Evolutionary conservation across 2,329 filamentous ascomycete genomes (phyloP).

Genomic region (Diaporthe amygdali): DNA sequence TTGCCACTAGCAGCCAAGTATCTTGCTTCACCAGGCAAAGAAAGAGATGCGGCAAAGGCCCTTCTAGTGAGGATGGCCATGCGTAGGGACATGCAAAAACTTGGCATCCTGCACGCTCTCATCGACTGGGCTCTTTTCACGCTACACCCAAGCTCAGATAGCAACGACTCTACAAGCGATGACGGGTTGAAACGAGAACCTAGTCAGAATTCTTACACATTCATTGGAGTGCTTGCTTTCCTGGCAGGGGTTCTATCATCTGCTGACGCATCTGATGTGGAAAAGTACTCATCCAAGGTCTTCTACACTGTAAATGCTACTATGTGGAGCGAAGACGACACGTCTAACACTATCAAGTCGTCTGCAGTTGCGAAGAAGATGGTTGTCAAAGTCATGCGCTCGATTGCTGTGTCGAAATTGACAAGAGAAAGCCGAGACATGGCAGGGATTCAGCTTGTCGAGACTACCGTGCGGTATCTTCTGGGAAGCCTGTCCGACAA

Average conservation of each 20-base stretch:
- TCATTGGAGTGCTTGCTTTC: conserved; percentile 80
- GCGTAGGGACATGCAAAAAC: conserved; percentile 83
- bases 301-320: conserved; percentile 65
- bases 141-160: conserved; percentile 52
- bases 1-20: conserved; percentile 75
- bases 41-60: conserved; percentile 84
- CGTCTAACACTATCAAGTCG: conserved; percentile 62
- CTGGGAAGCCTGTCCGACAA: conserved; percentile 81
- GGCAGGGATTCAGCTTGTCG: conserved; percentile 63
- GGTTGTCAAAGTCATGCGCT: conserved; percentile 83
- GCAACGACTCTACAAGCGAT: conserved; percentile 22
- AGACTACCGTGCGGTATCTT: conserved; percentile 82
- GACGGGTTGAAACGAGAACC: conserved; percentile 24
- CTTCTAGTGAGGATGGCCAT: conserved; percentile 83
- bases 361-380: conserved; percentile 84
- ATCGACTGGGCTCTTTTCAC: conserved; percentile 73
- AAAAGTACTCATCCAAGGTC: conserved; percentile 66
- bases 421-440: conserved; percentile 51
- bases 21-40: conserved; percentile 79
- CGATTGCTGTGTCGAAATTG: conserved; percentile 71
- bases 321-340: conserved; percentile 48
- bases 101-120: conserved; percentile 72
- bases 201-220: conserved; percentile 69
- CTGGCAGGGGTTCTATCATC: conserved; percentile 76
- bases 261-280: conserved; percentile 76